Base-by-base conservation (phyloP, 2,329 filamentous ascomycete genomes). In the Nothophoma quercina region DNA sequence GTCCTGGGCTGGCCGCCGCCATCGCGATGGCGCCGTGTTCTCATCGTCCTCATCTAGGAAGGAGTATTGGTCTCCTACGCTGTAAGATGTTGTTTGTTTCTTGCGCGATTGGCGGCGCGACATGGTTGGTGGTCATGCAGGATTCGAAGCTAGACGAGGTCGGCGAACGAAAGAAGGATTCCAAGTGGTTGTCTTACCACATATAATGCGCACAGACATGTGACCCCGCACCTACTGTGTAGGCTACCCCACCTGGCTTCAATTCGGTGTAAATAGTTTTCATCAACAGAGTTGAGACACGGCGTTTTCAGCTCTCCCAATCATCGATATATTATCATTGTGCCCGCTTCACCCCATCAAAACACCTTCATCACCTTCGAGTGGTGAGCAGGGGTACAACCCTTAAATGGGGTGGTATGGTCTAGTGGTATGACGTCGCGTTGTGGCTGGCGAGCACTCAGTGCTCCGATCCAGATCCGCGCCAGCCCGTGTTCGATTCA, bases 391-490 rank as follows among this genome's bases (percentile, higher is more conserved):
- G n/a, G n/a, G n/a, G n/a, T n/a, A n/a, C n/a, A n/a, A n/a, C n/a
- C n/a, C n/a, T n/a, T n/a, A n/a, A n/a, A 19, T 23, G 22, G 5
- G 45, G 45, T 49, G 45, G 36, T 49, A 49, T 49, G 45, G 64
- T 69, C 69, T 72, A 72, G 70, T 68, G 70, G 70, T 72, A 72
- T 72, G 70, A 72, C 70, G 69, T 72, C 70, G 67, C 70, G 70
- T 72, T 72, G 70, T 72, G 70, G 69, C 66, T 67, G 62, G 64
- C 64, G 64, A 41, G 32, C 43, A 53, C 50, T 2, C 39, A 58
- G 51, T 56, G 60, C 51, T 56, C 61, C 49, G 62, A 64, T 65
- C 61, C 57, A 64, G 59, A 64, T 67, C 64, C 70, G 70, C 67
- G 70, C 69, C 67, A 72, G 70, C 69, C 70, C 70, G 69, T 68